Base-by-base conservation (phyloP, 768 basidiomycete species). In the Leucosporidium yakuticum region DNA sequence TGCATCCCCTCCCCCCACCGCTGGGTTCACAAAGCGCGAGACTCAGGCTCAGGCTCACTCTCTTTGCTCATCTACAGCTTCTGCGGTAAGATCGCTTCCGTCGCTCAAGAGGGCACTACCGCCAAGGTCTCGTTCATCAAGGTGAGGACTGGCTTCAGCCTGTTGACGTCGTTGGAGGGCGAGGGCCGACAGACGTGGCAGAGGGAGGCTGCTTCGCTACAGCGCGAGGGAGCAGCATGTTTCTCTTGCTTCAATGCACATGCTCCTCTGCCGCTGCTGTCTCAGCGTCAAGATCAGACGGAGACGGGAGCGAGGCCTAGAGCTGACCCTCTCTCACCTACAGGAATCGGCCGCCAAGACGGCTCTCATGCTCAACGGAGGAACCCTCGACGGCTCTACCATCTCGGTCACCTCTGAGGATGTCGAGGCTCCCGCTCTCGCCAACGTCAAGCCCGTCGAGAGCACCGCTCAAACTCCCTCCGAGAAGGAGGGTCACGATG, bases 51-150 rank as follows among this genome's bases (percentile, higher is more conserved):
- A 36, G 58, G 65, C 47, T 25, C 61, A 69, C 62, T 60, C 60
- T 31, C 51, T 51, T 60, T 34, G 47, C 49, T 31, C 34, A 12
- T 23, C 9, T 44, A 12, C 69, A 90, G 89, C 4, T 96, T 95
- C 80, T 96, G 92, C 77, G 93, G 93, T 81, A 88, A 85, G 87
- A 81, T 84, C 57, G 74, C 76, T 25, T 73, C 70, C 44, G 78
- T 80, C 60, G 78, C 77, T 20, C 80, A 79, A 60, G 77, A 76
- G 19, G 78, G 77, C 36, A 73, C 81, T 58, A 80, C 81, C 25
- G 94, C 93, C n/a, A 82, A 82, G 34, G 85, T 98, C 73, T 79
- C 85, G 60, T 98, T 96, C 75, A 88, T 90, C 78, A 96, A 94
- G 77, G 77, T 78, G 63, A 71, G 72, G 29, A 4, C 6, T 0